Conservation (phyloP, 768 basidiomycete species). For the Lactarius akahatsu region DNA sequence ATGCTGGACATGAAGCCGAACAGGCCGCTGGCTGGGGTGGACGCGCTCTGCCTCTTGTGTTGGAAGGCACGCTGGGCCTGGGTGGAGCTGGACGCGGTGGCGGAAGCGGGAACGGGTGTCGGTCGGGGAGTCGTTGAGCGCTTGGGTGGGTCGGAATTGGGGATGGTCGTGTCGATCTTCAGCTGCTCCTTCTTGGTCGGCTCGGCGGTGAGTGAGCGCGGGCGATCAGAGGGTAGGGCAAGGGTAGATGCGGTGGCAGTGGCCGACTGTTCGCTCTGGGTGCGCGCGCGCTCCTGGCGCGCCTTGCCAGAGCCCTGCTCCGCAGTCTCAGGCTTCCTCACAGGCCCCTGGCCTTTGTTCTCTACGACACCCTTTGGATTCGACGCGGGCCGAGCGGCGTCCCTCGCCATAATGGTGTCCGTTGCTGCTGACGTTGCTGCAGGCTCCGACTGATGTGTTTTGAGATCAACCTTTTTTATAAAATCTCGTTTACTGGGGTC, state of each 20-base stretch:
- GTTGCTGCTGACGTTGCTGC: constrained; percentile 6
- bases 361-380: constrained; percentile 3
- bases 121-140: constrained; percentile 8
- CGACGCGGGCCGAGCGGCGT: constrained; percentile 6
- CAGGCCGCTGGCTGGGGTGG: constrained; percentile 4
- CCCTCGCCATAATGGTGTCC: constrained; percentile 3
- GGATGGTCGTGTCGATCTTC: constrained; percentile 8
- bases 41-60: constrained; percentile 21
- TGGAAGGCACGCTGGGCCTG: not conserved
- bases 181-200: constrained; percentile 27
- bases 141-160: constrained; percentile 1
- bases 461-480: constrained; percentile 26
- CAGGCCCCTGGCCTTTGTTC: constrained; percentile 20
- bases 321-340: constrained; percentile 12
- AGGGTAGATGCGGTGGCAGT: not conserved
- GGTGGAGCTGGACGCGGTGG: not conserved
- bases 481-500: constrained; percentile 26
- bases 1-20: constrained; percentile 14
- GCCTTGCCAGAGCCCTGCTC: constrained; percentile 16
- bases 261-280: constrained; percentile 15
- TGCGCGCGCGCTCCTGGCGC: constrained; percentile 21
- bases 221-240: constrained; percentile 8
- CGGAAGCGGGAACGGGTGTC: not conserved
- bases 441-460: constrained; percentile 12
- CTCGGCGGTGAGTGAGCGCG: constrained; percentile 22